phyloP scores from a whole-genome alignment of 140 eudicot genomes.

The Oenanthe javanica region DNA sequence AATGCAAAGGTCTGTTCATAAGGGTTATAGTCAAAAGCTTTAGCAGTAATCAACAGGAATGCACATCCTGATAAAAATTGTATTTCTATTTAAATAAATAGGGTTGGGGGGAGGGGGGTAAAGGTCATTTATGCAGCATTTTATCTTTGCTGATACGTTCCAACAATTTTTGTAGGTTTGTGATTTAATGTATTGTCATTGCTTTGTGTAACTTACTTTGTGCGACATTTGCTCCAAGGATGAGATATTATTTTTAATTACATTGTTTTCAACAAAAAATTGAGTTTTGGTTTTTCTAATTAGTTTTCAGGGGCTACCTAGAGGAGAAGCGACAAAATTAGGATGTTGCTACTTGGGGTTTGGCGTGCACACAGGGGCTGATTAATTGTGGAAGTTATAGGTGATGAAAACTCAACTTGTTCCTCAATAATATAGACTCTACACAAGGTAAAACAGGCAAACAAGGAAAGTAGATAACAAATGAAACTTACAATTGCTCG shows the following conservation, averaged over 20 bases:
- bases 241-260: not conserved
- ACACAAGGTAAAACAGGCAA: not conserved
- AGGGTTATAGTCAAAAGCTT: not conserved
- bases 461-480: not conserved
- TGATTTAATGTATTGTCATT: not conserved
- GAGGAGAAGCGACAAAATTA: not conserved
- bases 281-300: not conserved
- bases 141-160: not conserved
- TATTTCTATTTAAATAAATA: not conserved
- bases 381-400: not conserved
- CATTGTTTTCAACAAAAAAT: not conserved
- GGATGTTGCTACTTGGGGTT: not conserved
- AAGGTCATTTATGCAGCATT: not conserved
- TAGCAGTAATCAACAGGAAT: not conserved
- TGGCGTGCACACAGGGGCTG: not conserved
- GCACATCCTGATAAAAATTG: not conserved
- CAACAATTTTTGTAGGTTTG: not conserved
- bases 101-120: not conserved
- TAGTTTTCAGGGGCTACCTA: not conserved
- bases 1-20: slow-evolving; percentile 4
- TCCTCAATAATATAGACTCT: not conserved
- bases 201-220: not conserved
- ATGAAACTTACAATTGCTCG: slow-evolving; percentile 75
- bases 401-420: not conserved
- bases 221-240: not conserved